Evolutionary conservation across 1,284 basidiomycete species (phyloP).

Genomic region (Porodaedalea pini): DNA sequence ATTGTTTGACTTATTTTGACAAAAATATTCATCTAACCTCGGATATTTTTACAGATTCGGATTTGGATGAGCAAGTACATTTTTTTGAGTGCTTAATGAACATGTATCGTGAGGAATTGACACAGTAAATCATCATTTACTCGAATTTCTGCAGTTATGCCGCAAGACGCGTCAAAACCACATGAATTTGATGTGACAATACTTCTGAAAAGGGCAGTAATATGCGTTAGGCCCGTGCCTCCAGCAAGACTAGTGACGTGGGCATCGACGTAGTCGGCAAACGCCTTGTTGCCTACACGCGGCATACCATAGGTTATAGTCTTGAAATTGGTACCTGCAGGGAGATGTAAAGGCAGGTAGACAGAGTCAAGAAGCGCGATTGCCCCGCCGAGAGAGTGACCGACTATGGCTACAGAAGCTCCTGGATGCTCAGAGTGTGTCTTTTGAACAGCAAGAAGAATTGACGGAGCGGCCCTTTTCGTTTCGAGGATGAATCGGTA

Average conservation of each 20-base stretch:
- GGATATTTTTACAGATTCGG: too few relatives aligned
- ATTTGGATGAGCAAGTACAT: too few relatives aligned
- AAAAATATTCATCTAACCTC: too few relatives aligned
- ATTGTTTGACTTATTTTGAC: too few relatives aligned
- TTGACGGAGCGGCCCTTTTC: constrained; percentile 42
- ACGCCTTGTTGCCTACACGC: constrained; percentile 60
- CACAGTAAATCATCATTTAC: too few relatives aligned
- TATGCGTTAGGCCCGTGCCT: constrained; percentile 36
- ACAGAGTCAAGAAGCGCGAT: constrained; percentile 46
- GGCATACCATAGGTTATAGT: constrained; percentile 52
- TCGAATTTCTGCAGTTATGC: too few relatives aligned
- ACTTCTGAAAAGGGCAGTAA: too few relatives aligned
- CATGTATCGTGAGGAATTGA: too few relatives aligned
- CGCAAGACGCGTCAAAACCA: too few relatives aligned
- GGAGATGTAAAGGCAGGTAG: constrained; percentile 36
- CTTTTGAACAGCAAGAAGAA: constrained; percentile 46
- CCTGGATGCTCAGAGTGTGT: constrained; percentile 37
- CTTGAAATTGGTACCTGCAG: constrained; percentile 30
- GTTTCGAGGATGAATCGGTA: background rate
- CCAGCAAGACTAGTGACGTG: constrained; percentile 27
- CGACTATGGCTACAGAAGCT: constrained; percentile 45
- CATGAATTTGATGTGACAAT: too few relatives aligned
- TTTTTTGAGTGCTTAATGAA: too few relatives aligned
- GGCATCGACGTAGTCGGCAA: constrained; percentile 54
- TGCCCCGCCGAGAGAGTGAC: constrained; percentile 57